Base-by-base conservation (phyloP, 2,329 filamentous ascomycete species). In the Penicillium sp. region DNA sequence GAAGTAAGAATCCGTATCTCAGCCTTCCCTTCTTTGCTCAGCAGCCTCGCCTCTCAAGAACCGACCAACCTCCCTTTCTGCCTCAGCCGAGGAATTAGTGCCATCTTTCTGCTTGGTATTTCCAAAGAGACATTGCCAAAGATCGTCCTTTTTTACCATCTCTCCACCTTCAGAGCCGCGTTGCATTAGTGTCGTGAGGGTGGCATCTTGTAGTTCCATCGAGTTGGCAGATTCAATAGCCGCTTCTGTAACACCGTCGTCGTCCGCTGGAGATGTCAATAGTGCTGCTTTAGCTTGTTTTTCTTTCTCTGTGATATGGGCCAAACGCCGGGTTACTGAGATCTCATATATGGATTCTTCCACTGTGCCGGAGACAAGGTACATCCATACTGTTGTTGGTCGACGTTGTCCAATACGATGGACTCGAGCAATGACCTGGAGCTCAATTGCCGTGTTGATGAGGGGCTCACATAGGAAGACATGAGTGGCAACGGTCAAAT, bases 401-500 rank as follows among this genome's bases (percentile, higher is more conserved):
- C 89, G 86, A 61, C 87, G 82, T 74, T 97, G 94, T 0, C 94
- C 94, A 61, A 99, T 99, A 35, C 94, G 86, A 70, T 99, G 92
- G 1, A 99, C 92, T 54, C 94, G 88, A 1, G 93, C 92, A 67
- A 97, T 96, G 14, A 92, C 93, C 73, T 99, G 94, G 10, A 97
- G 81, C 73, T 97, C 94, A 16, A 99, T 85, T 0, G 92, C 92
- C 0, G 93, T 93, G 69, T 97, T 96, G 64, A 97, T 85, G 4
- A 97, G 79, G 2, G 94, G 94, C 70, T 99, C 94, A 71, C 92
- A 96, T 5, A 99, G 82, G 69, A 97, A 95, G 1, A 97, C 92
- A 69, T 97, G 92, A 46, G 86, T 96, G 5, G 93, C 94, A 66
- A 95, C 93, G 62, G 96, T 89, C 0, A 99, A 82, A 59, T 96